phyloP scores from a whole-genome alignment of 768 basidiomycete species.

The Guyanaporus albipodus region DNA sequence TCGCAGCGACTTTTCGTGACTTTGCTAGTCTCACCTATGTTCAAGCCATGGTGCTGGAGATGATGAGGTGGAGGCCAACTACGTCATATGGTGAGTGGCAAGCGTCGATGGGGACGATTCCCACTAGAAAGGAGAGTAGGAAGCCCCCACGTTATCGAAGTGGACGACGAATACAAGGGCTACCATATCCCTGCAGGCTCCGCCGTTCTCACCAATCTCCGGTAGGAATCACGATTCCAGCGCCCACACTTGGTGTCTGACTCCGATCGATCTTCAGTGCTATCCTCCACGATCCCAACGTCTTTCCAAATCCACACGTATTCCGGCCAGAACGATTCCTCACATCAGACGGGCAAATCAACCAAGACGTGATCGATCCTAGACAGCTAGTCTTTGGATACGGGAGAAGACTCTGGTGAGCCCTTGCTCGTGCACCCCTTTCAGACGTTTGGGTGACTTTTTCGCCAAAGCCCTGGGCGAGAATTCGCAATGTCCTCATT shows the following conservation, averaged over 20 bases:
- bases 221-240: background rate
- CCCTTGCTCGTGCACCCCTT: background rate
- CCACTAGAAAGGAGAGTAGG: background rate
- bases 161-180: conserved; percentile 5
- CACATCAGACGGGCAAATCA: conserved; percentile 3
- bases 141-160: conserved; percentile 1
- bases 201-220: conserved; percentile 3
- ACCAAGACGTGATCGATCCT: conserved; percentile 1
- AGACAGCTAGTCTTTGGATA: conserved; percentile 3
- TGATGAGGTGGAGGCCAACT: conserved; percentile 6
- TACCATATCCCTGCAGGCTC: background rate
- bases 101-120: too few relatives aligned
- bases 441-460: background rate
- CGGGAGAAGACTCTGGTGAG: conserved; percentile 4
- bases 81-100: background rate
- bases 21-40: conserved; percentile 1
- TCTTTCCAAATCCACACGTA: conserved; percentile 51
- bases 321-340: conserved; percentile 51
- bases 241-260: too few relatives aligned
- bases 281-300: conserved; percentile 48
- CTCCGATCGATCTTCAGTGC: conserved; percentile 19
- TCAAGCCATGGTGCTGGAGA: conserved; percentile 6
- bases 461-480: background rate
- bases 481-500: conserved; percentile 5
- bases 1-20: conserved; percentile 1